phyloP scores from a whole-genome alignment of 78 protist genomes.

The Anaeramoeba flamelloides region DNA sequence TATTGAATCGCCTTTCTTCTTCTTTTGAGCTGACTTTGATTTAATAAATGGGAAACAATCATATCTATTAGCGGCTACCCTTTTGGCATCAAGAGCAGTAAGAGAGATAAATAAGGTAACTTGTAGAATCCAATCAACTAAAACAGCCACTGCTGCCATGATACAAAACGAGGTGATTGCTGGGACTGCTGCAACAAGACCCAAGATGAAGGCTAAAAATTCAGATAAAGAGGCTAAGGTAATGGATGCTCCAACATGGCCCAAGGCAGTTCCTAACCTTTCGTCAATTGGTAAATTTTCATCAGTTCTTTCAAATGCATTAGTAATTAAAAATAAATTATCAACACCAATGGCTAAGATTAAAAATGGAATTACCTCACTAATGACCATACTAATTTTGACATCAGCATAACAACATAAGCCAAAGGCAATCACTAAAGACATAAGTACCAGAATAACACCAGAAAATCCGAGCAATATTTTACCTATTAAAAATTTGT shows the following conservation, averaged over 20 bases:
- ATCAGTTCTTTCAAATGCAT: slow-evolving; percentile 26
- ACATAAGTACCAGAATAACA: slow-evolving; percentile 31
- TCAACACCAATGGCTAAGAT: slow-evolving; percentile 62
- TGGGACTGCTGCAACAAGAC: slow-evolving; percentile 47
- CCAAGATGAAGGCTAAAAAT: slow-evolving; percentile 48
- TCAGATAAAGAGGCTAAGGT: slow-evolving; percentile 47
- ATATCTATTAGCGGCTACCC: slow-evolving; percentile 17
- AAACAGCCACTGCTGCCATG: slow-evolving; percentile 40
- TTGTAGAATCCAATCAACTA: slow-evolving; percentile 38
- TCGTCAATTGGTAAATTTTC: slow-evolving; percentile 14
- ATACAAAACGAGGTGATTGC: slow-evolving; percentile 44
- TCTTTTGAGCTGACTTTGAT: not conserved
- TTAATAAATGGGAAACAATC: slow-evolving; percentile 40
- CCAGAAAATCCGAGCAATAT: slow-evolving; percentile 40
- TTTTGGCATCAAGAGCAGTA: slow-evolving; percentile 33
- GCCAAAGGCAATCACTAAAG: slow-evolving; percentile 33
- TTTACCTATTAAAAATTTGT: no score
- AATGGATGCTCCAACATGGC: slow-evolving; percentile 44
- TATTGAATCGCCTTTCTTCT: no score
- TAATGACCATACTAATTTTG: slow-evolving; percentile 49
- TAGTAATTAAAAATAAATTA: slow-evolving; percentile 47
- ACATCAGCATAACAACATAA: slow-evolving; percentile 13
- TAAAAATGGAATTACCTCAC: slow-evolving; percentile 57
- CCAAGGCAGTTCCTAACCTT: slow-evolving; percentile 29
- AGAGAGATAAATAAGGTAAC: slow-evolving; percentile 31